Base-by-base conservation (phyloP, 1,284 basidiomycete species). In the Lentinus polychrous region DNA sequence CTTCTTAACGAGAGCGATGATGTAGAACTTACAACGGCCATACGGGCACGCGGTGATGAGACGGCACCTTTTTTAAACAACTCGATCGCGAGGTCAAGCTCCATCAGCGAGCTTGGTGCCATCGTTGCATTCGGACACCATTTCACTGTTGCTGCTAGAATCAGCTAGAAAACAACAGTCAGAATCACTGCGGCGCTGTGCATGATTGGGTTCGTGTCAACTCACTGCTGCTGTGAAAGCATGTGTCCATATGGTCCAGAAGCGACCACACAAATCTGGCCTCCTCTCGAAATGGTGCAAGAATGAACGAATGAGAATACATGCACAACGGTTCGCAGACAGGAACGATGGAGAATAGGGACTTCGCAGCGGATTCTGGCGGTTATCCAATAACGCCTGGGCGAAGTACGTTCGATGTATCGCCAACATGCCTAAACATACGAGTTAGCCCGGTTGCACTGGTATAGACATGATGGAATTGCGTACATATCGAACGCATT, bases 281-380 rank as follows among this genome's bases (percentile, higher is more conserved):
- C 54, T 54, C 27, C 57, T 50, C 44, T 59, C 52, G 36, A 57
- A 58, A 34, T 67, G 65, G 44, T 66, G 56, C 1, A 60, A 52
- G 55, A 68, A 68, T 41, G 65, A 64, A 18, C 64, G 64, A 41
- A 67, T 57, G n/a, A 70, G 56, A 11, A 56, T 57, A 12, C 63
- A 66, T 42, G 70, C 66, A 23, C 66, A 65, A 11, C 66, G 60
- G 50, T 68, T 69, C 33, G 67, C 65, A 6, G 68, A 64, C 3
- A 72, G 58, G 59, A 71, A 69, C 3, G 69, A 71, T 4, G 67
- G 69, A 1, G 69, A 66, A 46, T 69, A 71, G 3, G 60, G 66
- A 49, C 67, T 68, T 20, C 66, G 58, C 12, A 71, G 57, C 1
- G 69, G 68, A 48, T 69, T 68, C 11, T 52, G 58, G 3, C 70